Evolutionary conservation across 192 early-diverging fungal species (phyloP).

Genomic region (Oehlia diaphana): DNA sequence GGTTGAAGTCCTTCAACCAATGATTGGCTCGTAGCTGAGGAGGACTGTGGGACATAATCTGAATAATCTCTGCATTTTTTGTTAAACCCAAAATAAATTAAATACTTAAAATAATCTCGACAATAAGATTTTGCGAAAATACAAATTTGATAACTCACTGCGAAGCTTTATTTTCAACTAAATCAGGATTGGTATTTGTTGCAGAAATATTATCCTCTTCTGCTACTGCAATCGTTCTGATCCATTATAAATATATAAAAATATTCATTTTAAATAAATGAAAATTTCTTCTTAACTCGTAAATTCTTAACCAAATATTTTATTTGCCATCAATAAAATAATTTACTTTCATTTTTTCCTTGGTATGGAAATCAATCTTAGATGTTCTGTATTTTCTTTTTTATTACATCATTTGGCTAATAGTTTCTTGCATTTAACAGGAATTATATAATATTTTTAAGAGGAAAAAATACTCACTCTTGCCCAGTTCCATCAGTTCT

Average conservation of each 20-base stretch:
- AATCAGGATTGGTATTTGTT: not conserved
- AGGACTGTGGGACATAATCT: not conserved
- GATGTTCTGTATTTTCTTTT: constrained; percentile 22
- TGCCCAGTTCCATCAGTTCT: not conserved
- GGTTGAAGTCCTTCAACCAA: constrained; percentile 26
- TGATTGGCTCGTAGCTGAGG: not conserved
- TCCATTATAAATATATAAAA: not conserved
- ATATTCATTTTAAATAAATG: not conserved
- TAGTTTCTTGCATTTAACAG: not conserved
- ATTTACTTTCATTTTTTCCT: constrained; percentile 2
- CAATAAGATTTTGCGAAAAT: not conserved
- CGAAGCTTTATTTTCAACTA: not conserved
- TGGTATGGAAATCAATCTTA: constrained; percentile 3
- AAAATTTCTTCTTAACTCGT: not conserved
- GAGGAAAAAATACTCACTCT: not conserved
- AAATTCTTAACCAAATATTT: not conserved
- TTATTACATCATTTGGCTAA: not conserved
- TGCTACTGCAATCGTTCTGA: not conserved
- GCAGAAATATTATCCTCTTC: not conserved
- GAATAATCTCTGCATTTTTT: not conserved
- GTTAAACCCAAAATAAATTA: not conserved
- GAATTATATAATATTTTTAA: not conserved
- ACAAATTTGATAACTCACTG: not conserved
- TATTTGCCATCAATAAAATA: not conserved
- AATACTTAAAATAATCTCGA: not conserved